Evolutionary conservation across 2,329 filamentous ascomycete species (phyloP), one percentile per base, ranked within the genome.

Genomic region (Volutella citrinella): DNA sequence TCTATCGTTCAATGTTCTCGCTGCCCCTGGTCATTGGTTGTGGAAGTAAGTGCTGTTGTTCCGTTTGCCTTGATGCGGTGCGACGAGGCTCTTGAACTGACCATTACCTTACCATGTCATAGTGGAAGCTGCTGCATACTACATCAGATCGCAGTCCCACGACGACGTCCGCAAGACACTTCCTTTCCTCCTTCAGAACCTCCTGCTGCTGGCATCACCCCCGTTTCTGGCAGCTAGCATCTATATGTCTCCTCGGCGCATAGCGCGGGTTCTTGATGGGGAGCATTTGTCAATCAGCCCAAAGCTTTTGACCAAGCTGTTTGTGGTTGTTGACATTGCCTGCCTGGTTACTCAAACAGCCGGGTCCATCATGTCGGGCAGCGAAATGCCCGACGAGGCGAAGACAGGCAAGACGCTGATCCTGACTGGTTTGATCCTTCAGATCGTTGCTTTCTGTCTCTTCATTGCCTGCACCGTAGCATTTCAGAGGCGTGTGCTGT

Each of bases 1-100:
- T 66, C 5, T 63, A 61, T 4, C 55, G 65, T 27, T 67, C 66
- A 3, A 72, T 67, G 61, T 76, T 70, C 48, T 66, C 72, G 42
- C 64, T 70, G 1, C 66, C 72, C 0, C 66, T 77, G 23, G 49
- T 69, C 6, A 56, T 76, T 13, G 72, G 74, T 4, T 69, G 68
- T n/a, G 36, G 65, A 15, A 70, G 70, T 74, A 59, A 52, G 58
- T 48, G 5, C 3, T 22, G 12, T n/a, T n/a, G n/a, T n/a, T n/a
- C n/a, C n/a, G n/a, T n/a, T n/a, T n/a, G n/a, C n/a, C n/a, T n/a
- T n/a, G n/a, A n/a, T n/a, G n/a, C n/a, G n/a, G n/a, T n/a, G n/a
- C n/a, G n/a, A n/a, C n/a, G n/a, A n/a, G n/a, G n/a, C n/a, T n/a
- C n/a, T 6, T 4, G 3, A 16, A 16, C n/a, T 30, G 17, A 34